A percentile compares a stretch with the other conserved stretches of the same genome.
These are phyloP conservation scores for Colletotrichum horii DNA, from an alignment of 2,329 filamentous ascomycete species.

Conservation along the genomic window DNA sequence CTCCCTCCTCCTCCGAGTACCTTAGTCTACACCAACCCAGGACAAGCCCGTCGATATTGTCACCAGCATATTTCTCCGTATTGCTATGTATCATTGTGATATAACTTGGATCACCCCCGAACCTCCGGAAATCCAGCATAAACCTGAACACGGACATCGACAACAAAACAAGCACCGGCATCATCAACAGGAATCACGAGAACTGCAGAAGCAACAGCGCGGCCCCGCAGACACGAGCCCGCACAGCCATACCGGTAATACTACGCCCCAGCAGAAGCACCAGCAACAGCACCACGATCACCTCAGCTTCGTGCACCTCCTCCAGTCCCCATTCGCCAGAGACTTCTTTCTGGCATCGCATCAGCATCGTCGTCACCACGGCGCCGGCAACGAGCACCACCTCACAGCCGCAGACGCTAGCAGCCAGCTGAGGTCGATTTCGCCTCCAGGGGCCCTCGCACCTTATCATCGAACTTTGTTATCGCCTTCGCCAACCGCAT, in stretches of 20 bases:
- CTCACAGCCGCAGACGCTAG: background rate
- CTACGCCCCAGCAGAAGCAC: background rate
- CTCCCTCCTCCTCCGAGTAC: background rate
- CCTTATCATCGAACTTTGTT: slow-evolving; percentile 11
- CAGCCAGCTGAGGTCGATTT: slow-evolving; percentile 11
- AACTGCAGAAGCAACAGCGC: background rate
- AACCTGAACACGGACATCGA: background rate
- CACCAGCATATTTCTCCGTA: background rate
- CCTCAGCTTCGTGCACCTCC: background rate
- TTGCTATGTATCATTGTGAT: slow-evolving; percentile 21
- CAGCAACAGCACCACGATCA: background rate
- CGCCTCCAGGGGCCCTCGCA: background rate
- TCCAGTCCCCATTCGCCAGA: slow-evolving; percentile 3
- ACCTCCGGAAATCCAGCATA: background rate
- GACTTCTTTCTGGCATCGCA: slow-evolving; percentile 2
- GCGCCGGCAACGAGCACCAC: background rate
- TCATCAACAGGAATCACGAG: background rate
- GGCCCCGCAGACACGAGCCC: background rate
- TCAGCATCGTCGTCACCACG: background rate
- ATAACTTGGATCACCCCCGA: slow-evolving; percentile 18
- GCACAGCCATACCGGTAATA: slow-evolving; percentile 11
- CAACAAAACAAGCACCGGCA: background rate
- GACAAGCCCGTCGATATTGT: background rate
- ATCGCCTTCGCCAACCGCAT: slow-evolving; percentile 12
- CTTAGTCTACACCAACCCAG: background rate